Conservation (phyloP, 345 rosid species). For the Gossypium herbaceum region DNA sequence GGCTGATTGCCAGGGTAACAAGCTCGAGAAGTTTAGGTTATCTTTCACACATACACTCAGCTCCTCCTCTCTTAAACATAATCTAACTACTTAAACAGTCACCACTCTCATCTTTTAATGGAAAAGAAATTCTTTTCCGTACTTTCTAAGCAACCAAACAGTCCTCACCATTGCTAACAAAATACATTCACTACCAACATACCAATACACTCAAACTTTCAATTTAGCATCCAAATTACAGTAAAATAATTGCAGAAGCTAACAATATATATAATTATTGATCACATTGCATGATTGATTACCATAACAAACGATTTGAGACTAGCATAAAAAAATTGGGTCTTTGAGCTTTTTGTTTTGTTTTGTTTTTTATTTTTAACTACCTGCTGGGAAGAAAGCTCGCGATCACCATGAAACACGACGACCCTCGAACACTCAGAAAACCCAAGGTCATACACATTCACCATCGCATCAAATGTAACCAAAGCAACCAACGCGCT, state of each 20-base stretch:
- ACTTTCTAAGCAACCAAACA: background rate
- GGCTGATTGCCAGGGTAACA: background rate
- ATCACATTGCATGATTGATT: background rate
- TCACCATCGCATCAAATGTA: conserved; percentile 79
- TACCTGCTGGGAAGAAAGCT: conserved; percentile 76
- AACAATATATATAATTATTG: background rate
- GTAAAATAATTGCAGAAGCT: background rate
- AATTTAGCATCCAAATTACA: background rate
- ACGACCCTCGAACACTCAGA: conserved; percentile 67
- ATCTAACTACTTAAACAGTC: background rate
- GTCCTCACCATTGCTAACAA: background rate
- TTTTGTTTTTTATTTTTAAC: background rate
- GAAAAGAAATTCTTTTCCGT: background rate
- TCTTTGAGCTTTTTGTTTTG: background rate
- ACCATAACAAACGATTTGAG: background rate
- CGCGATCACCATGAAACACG: conserved; percentile 73
- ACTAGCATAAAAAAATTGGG: background rate
- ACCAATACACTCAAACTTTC: background rate
- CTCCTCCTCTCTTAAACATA: background rate
- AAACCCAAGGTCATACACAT: conserved; percentile 77
- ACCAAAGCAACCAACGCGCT: conserved; percentile 63
- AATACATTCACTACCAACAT: background rate
- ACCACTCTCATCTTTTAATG: background rate
- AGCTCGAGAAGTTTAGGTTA: background rate
- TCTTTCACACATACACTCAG: no score